phyloP scores from a whole-genome alignment of 768 basidiomycete genomes.

The Suillus hirtellus region DNA sequence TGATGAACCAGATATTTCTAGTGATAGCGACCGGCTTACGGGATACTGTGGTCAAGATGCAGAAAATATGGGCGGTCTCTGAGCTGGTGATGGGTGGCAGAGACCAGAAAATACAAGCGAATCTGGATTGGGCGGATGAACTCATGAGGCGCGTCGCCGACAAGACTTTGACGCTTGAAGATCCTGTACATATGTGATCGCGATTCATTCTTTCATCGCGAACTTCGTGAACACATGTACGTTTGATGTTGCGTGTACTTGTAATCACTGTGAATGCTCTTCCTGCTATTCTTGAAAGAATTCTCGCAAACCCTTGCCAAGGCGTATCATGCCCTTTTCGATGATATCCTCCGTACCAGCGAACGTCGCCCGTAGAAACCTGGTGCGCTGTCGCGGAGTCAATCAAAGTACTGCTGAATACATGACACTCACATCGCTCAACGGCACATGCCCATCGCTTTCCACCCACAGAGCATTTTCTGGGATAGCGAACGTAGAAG shows the following conservation, averaged over 20 bases:
- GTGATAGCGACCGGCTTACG: conserved; percentile 2
- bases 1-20: neutral
- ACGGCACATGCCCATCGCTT: conserved; percentile 22
- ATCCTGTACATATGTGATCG: neutral
- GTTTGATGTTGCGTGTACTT: too few relatives aligned
- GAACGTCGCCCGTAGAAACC: conserved; percentile 40
- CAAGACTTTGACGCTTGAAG: neutral
- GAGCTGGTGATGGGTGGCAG: conserved; percentile 7
- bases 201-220: too few relatives aligned
- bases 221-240: neutral
- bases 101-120: conserved; percentile 7
- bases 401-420: too few relatives aligned
- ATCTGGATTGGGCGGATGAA: conserved; percentile 2
- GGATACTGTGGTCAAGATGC: conserved; percentile 14
- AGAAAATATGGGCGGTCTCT: conserved; percentile 14
- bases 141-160: neutral
- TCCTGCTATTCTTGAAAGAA: conserved; percentile 31
- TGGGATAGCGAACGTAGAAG: conserved; percentile 35
- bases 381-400: conserved; percentile 24
- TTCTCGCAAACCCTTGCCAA: conserved; percentile 32
- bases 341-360: conserved; percentile 43
- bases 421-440: conserved; percentile 35
- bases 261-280: neutral
- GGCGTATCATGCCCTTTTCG: conserved; percentile 36
- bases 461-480: conserved; percentile 24